phyloP scores from a whole-genome alignment of 2,329 filamentous ascomycete species.

The Phialocephala sp. region DNA sequence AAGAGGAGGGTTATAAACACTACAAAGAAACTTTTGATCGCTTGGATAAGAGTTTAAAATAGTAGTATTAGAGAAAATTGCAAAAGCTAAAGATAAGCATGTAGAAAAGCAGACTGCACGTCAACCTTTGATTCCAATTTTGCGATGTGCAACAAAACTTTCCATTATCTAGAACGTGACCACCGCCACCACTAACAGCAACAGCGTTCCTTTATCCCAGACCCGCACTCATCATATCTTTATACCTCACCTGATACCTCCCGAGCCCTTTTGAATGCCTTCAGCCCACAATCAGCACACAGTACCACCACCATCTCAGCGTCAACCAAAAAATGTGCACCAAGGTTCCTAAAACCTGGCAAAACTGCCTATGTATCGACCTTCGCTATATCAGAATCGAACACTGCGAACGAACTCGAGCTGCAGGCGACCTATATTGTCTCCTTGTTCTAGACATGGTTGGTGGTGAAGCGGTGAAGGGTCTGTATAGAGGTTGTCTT shows the following conservation, averaged over 20 bases:
- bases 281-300: not conserved
- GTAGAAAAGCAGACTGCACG: too few species aligned
- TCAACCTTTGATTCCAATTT: too few species aligned
- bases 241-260: not conserved
- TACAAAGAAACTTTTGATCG: too few species aligned
- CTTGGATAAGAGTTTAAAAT: too few species aligned
- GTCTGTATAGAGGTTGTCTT: not conserved
- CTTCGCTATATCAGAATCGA: not conserved
- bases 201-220: not conserved
- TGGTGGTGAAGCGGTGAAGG: not conserved
- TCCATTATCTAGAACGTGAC: not conserved
- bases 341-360: constrained; percentile 4
- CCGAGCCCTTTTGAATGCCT: not conserved
- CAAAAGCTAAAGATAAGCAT: too few species aligned
- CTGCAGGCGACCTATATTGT: not conserved
- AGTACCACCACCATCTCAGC: not conserved
- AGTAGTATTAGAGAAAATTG: too few species aligned
- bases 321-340: not conserved
- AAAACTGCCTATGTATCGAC: constrained; percentile 5
- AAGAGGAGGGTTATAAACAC: too few species aligned
- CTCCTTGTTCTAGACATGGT: constrained; percentile 3
- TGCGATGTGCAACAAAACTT: too few species aligned
- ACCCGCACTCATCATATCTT: not conserved
- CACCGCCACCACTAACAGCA: not conserved
- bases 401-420: not conserved